A percentile compares a stretch with the other conserved stretches of the same genome.
Evolutionary conservation across 257 asterid genomes (phyloP).

Genomic region (Solanum sitiens): DNA sequence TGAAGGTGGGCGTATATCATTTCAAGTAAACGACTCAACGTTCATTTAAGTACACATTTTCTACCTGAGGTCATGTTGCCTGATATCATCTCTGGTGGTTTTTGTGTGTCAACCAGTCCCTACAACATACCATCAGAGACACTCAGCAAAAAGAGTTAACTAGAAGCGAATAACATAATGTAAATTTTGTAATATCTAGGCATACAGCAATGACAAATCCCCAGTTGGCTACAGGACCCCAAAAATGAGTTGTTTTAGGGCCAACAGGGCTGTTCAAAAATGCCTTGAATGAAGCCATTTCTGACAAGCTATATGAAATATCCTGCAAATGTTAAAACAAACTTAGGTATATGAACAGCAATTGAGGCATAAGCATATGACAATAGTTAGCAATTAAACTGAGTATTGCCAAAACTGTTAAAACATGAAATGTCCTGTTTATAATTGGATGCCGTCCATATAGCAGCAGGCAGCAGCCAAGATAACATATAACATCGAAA

Average conservation of each 20-base stretch:
- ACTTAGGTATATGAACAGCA: not conserved
- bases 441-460: not conserved
- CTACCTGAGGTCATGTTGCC: conserved; percentile 96
- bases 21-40: not conserved
- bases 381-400: not conserved
- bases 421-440: not conserved
- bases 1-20: not conserved
- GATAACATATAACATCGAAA: not conserved
- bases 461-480: not conserved
- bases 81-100: conserved; percentile 96
- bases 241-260: conserved; percentile 10
- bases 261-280: conserved; percentile 9
- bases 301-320: not conserved
- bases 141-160: not conserved
- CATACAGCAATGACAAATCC: conserved; percentile 8
- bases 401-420: not conserved
- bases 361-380: not conserved
- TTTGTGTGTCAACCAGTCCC: conserved; percentile 90
- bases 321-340: not conserved
- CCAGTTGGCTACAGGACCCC: conserved; percentile 15
- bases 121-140: conserved; percentile 7
- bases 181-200: not conserved
- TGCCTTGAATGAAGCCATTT: conserved; percentile 6
- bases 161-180: not conserved
- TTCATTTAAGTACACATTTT: not conserved